Base-by-base conservation (phyloP, 164 flowering plant species). In the Tetrastigma voinierianum region DNA sequence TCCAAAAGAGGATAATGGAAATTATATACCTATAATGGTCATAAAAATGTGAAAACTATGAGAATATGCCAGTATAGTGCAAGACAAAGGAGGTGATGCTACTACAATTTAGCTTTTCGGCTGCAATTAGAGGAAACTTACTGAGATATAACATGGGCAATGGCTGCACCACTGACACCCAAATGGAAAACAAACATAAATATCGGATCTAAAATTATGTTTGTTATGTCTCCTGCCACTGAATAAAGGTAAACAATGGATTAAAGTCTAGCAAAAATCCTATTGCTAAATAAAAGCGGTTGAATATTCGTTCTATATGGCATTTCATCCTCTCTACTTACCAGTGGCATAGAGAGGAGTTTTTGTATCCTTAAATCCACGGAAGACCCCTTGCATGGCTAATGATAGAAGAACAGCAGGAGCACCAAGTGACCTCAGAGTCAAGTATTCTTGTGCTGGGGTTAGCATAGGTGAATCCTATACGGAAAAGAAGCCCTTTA, bases 311-410 rank as follows among this genome's bases (percentile, higher is more conserved):
- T 19, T 8, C 14, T 20, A 11, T 17, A 54, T 46, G 7, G 21
- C n/a, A 60, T 59, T 63, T 0, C 51, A 47, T 43, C 23, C 12
- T 17, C 24, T 48, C 57, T 55, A 21, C 59, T 65, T 54, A 82
- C 89, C 71, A 18, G 82, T 83, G 52, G 85, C 89, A 75, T 79
- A 83, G 17, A 87, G 57, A 44, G 91, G 91, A 46, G 89, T 87
- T 68, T 74, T 85, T 23, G 89, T 87, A 19, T 87, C 91, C 67
- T 87, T 84, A 55, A 87, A 77, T 17, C 91, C 91, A 2, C 91
- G 83, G 53, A 87, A 83, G 21, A 87, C 80, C n/a, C 91, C 91
- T 75, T 85, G 91, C 81, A 83, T 81, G 11, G 91, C 87, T 58
- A 87, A 72, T 19, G 89, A 87, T 17, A 87, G 77, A 45, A 87